Conservation (phyloP, 2,329 filamentous ascomycete species). For the Alternaria triticimaculans region DNA sequence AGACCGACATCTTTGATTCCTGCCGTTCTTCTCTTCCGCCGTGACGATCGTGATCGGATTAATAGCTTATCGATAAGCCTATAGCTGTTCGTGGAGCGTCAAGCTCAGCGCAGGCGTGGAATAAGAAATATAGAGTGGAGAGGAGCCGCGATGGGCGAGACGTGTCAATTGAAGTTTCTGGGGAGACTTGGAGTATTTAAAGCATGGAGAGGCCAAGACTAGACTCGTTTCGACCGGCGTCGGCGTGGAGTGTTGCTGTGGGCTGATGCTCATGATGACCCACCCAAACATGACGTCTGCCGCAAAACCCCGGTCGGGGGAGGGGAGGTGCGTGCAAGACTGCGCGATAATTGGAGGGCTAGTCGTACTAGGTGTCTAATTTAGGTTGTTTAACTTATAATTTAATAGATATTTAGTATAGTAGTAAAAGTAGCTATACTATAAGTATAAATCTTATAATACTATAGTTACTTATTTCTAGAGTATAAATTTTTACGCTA, state of each 20-base stretch:
- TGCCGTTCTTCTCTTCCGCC: background rate
- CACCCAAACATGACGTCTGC: constrained; percentile 24
- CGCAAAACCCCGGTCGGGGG: constrained; percentile 16
- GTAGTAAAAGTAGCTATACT: no score
- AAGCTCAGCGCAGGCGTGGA: background rate
- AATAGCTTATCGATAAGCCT: constrained; percentile 19
- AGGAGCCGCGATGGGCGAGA: constrained; percentile 12
- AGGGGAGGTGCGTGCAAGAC: background rate
- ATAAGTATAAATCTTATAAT: no score
- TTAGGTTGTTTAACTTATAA: no score
- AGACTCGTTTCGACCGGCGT: constrained; percentile 11
- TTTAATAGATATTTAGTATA: no score
- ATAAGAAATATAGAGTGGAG: constrained; percentile 13
- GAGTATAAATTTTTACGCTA: no score
- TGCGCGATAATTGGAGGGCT: background rate
- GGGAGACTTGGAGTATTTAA: constrained; percentile 15
- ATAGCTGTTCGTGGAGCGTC: background rate
- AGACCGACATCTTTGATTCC: constrained; percentile 59
- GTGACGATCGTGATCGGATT: background rate
- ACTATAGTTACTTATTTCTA: no score
- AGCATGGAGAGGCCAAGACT: constrained; percentile 11
- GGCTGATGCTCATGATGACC: constrained; percentile 18
- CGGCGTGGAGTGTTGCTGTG: constrained; percentile 13
- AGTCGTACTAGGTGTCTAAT: no score
- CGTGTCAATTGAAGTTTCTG: background rate